Evolutionary conservation across 805 yeast genomes (phyloP), one percentile per base, ranked within the genome.

Genomic region (Lipomyces chichibuensis): DNA sequence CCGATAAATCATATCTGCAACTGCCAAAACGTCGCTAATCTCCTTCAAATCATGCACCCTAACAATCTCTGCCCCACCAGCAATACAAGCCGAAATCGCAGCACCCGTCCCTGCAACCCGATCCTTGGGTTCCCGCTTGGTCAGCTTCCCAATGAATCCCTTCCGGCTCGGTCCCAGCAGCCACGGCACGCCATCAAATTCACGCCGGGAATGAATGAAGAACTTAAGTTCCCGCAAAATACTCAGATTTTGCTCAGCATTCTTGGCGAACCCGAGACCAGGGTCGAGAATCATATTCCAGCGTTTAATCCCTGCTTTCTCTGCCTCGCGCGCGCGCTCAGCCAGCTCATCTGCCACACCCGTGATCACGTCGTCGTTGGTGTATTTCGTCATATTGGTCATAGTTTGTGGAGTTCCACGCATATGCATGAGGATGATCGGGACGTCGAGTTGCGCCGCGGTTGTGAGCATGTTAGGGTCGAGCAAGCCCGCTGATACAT

Each of bases 221-320:
- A 69, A 67, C 5, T 65, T 61, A 23, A 77, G 74, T 20, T 75
- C 70, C 23, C 86, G 83, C 35, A 95, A 82, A 0, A 92, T 73
- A 27, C 83, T 82, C 39, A 93, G 71, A 76, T 93, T 94, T 74
- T 93, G 97, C 7, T 75, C 71, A n/a, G 83, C 73, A 62, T 83
- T 84, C 76, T 95, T 95, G n/a, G 98, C 98, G 78, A 95, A 95
- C 1, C 99, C 99, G 54, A 95, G 79, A 1, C 99, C 99, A 0
- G 99, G 99, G 76, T 95, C 99, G 3, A 92, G 74, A 20, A 95
- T 86, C 2, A 95, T 80, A 78, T 95, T 98, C 97, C 97, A 95
- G 77, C 94, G 87, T 66, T 83, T 81, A 1, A 94, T 86, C 3
- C 97, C 97, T 0, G 77, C 79, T 0, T 72, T 73, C 56, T 84